Conservation (phyloP, 768 basidiomycete genomes). For the Ephemerocybe angulata region DNA sequence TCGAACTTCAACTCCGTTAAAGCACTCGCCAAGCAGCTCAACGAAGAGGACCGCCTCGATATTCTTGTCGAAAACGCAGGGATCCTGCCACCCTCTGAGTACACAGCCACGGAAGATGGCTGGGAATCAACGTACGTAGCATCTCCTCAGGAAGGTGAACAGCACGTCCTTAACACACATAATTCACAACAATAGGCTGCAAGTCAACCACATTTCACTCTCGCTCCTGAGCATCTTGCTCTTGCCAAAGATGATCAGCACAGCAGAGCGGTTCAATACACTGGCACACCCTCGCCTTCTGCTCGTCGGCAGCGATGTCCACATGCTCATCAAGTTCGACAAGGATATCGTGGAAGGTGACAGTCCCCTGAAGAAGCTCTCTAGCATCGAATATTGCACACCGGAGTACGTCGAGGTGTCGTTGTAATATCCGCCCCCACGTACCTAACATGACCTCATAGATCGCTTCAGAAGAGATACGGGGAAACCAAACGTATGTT, state of each 20-base stretch:
- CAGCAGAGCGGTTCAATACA: conserved; percentile 28
- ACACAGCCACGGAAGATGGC: conserved; percentile 29
- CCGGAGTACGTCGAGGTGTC: conserved; percentile 19
- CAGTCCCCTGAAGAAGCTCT: conserved; percentile 30
- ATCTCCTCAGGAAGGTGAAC: too few species aligned
- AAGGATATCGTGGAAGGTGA: conserved; percentile 21
- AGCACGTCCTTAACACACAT: too few species aligned
- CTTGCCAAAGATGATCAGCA: conserved; percentile 39
- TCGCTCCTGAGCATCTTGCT: conserved; percentile 39
- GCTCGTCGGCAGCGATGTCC: conserved; percentile 41
- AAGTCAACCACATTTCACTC: conserved; percentile 44
- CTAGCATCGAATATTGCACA: conserved; percentile 27
- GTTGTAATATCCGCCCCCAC: too few species aligned
- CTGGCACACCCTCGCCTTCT: conserved; percentile 37
- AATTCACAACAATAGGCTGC: conserved; percentile 30
- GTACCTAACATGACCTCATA: too few species aligned
- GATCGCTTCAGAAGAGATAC: neutral
- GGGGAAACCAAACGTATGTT: neutral
- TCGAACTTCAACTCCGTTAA: conserved; percentile 33
- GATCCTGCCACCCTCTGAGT: conserved; percentile 8
- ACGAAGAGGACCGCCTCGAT: conserved; percentile 34
- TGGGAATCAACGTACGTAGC: conserved; percentile 36
- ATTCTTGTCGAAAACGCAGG: conserved; percentile 46
- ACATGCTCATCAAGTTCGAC: conserved; percentile 27
- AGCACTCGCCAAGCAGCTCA: conserved; percentile 30